These are phyloP conservation scores for Angomonas ambiguus DNA, from an alignment of 208 protist species.

Conservation along the genomic window DNA sequence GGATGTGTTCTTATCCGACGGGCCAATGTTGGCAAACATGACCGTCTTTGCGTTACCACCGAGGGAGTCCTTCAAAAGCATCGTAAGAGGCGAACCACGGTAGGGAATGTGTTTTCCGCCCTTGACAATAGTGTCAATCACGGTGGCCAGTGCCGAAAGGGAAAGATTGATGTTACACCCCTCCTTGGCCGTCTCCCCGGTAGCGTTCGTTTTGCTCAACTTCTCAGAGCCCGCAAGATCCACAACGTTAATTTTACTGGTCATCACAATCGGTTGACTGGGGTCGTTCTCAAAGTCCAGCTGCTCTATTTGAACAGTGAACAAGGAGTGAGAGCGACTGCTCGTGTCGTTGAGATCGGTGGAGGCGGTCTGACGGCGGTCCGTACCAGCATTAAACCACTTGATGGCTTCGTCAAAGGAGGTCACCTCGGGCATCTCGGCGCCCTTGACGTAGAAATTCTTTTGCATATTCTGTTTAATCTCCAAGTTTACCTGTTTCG, in stretches of 20 bases:
- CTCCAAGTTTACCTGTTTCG: conserved; percentile 81
- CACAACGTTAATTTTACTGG: conserved; percentile 92
- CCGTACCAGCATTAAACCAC: conserved; percentile 85
- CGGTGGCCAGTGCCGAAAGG: conserved; percentile 87
- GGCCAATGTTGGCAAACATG: conserved; percentile 90
- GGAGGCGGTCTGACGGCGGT: conserved; percentile 84
- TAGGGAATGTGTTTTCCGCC: conserved; percentile 89
- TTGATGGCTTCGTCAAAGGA: conserved; percentile 79
- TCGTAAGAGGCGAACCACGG: conserved; percentile 87
- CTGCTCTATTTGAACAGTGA: conserved; percentile 85
- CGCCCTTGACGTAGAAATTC: conserved; percentile 91
- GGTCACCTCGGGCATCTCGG: conserved; percentile 87
- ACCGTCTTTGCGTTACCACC: conserved; percentile 89
- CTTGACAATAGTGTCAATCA: conserved; percentile 91
- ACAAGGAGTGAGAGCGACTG: conserved; percentile 89
- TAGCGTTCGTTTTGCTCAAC: conserved; percentile 91
- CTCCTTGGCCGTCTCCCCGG: conserved; percentile 91
- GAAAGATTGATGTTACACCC: conserved; percentile 94
- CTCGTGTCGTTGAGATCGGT: conserved; percentile 90
- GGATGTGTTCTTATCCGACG: conserved; percentile 80
- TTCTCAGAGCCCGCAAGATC: conserved; percentile 94
- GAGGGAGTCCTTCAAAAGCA: conserved; percentile 91
- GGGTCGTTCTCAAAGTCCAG: conserved; percentile 87
- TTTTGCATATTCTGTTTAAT: conserved; percentile 91
- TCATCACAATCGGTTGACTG: conserved; percentile 75